Evolutionary conservation across 805 yeast genomes (phyloP).

Genomic region (Ogataea parapolymorpha): DNA sequence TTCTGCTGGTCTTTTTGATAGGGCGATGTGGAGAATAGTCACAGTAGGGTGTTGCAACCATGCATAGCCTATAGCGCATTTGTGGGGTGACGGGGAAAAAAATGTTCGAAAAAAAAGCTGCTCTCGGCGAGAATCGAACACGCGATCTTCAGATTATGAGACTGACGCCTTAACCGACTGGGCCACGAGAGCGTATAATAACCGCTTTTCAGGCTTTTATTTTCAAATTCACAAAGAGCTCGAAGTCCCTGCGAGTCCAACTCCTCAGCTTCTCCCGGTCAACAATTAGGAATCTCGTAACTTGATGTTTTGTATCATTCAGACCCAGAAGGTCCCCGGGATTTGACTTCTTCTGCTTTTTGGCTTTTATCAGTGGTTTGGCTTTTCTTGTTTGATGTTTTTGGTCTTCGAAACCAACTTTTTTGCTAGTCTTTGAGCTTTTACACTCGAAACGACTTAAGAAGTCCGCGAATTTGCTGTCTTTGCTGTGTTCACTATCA

Average conservation of each 20-base stretch:
- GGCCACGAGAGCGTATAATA: slow-evolving; percentile 34
- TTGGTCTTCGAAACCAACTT: slow-evolving; percentile 16
- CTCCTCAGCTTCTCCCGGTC: not conserved
- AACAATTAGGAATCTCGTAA: slow-evolving; percentile 7
- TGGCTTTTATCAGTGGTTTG: not conserved
- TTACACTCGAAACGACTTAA: slow-evolving; percentile 6
- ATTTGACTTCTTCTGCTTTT: too few species aligned
- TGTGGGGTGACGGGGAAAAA: not conserved
- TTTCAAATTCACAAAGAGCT: slow-evolving; percentile 1
- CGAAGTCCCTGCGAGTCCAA: slow-evolving; percentile 17
- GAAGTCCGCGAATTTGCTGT: slow-evolving; percentile 8
- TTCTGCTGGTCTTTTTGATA: too few species aligned
- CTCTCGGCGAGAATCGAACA: slow-evolving; percentile 40
- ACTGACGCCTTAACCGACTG: slow-evolving; percentile 40
- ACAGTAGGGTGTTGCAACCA: too few species aligned
- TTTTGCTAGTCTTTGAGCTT: slow-evolving; percentile 6
- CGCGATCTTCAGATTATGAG: slow-evolving; percentile 41
- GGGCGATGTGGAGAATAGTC: too few species aligned
- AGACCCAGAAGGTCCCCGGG: not conserved
- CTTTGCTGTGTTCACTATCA: not conserved
- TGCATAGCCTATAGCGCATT: too few species aligned
- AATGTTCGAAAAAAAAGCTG: slow-evolving; percentile 16
- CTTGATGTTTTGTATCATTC: not conserved
- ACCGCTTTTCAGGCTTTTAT: not conserved
- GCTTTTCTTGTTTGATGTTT: too few species aligned